Conservation (phyloP, 2,329 filamentous ascomycete genomes). For the Pezicula carpinea region DNA sequence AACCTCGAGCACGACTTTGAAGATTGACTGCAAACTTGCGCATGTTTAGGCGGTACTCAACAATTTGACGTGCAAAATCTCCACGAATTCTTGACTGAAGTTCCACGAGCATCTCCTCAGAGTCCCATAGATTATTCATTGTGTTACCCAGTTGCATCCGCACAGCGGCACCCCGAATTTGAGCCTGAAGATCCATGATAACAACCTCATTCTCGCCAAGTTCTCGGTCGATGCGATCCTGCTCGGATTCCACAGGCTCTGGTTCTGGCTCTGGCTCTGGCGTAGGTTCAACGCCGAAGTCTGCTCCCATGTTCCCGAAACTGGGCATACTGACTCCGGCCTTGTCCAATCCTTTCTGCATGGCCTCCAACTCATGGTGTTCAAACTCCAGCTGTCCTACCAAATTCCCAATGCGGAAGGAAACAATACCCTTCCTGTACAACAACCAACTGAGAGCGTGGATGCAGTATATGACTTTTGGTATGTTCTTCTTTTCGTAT, state of each 20-base stretch:
- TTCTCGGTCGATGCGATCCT: conserved; percentile 81
- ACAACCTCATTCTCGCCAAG: conserved; percentile 68
- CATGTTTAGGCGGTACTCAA: conserved; percentile 80
- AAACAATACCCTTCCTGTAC: conserved; percentile 88
- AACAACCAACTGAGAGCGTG: conserved; percentile 97
- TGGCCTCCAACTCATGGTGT: conserved; percentile 93
- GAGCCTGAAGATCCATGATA: conserved; percentile 79
- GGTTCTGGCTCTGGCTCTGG: conserved; percentile 71
- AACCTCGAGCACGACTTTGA: conserved; percentile 75
- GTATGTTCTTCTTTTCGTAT: conserved; percentile 99
- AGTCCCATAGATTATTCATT: conserved; percentile 89
- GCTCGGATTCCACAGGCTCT: conserved; percentile 75
- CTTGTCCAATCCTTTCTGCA: conserved; percentile 94
- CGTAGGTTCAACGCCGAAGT: conserved; percentile 81
- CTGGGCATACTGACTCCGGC: conserved; percentile 94
- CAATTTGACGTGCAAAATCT: conserved; percentile 80
- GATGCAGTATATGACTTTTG: conserved; percentile 98
- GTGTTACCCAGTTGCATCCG: conserved; percentile 71
- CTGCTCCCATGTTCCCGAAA: conserved; percentile 95
- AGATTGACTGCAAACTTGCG: conserved; percentile 71
- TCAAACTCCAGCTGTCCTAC: conserved; percentile 97
- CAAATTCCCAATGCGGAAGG: conserved; percentile 93
- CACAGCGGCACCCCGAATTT: conserved; percentile 75
- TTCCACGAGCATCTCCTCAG: conserved; percentile 71
- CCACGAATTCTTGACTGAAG: conserved; percentile 85